Percentiles rank a stretch among this genome's conserved stretches.
Conservation (phyloP, 768 basidiomycete genomes). For the Leccinum truebloodii region DNA sequence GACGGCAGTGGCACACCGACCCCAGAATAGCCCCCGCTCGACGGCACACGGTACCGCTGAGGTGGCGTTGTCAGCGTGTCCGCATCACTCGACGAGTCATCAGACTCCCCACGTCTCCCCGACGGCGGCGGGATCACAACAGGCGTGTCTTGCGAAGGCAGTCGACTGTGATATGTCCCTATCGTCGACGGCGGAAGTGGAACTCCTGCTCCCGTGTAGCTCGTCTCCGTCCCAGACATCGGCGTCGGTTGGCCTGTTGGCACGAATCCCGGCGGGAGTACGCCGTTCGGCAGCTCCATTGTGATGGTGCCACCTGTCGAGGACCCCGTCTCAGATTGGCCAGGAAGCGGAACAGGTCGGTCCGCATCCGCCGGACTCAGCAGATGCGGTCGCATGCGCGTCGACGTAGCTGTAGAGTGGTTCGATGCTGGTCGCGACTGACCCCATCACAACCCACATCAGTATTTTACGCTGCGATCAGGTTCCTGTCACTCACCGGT, state of each 20-base stretch:
- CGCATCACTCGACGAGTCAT: slow-evolving; percentile 34
- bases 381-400: slow-evolving; percentile 30
- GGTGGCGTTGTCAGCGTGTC: slow-evolving; percentile 39
- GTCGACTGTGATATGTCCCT: slow-evolving; percentile 26
- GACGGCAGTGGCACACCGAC: background rate
- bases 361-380: slow-evolving; percentile 45
- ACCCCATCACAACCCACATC: slow-evolving; percentile 9
- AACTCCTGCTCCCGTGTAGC: slow-evolving; percentile 29
- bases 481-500: slow-evolving; percentile 24
- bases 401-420: slow-evolving; percentile 28
- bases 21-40: slow-evolving; percentile 18
- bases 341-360: slow-evolving; percentile 35
- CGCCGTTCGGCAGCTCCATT: slow-evolving; percentile 29
- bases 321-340: slow-evolving; percentile 7
- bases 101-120: slow-evolving; percentile 26
- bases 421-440: slow-evolving; percentile 43
- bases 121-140: slow-evolving; percentile 34
- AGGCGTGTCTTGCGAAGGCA: slow-evolving; percentile 22
- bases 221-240: slow-evolving; percentile 13
- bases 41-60: slow-evolving; percentile 23
- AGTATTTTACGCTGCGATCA: background rate
- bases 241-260: slow-evolving; percentile 28
- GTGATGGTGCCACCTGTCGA: slow-evolving; percentile 16
- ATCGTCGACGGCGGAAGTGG: slow-evolving; percentile 34
- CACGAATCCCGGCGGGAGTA: slow-evolving; percentile 41